A percentile compares a stretch with the other conserved stretches of the same genome.
These are phyloP conservation scores for Globomyces pollinis-pini DNA, from an alignment of 192 early-diverging fungal genomes.

Conservation along the genomic window DNA sequence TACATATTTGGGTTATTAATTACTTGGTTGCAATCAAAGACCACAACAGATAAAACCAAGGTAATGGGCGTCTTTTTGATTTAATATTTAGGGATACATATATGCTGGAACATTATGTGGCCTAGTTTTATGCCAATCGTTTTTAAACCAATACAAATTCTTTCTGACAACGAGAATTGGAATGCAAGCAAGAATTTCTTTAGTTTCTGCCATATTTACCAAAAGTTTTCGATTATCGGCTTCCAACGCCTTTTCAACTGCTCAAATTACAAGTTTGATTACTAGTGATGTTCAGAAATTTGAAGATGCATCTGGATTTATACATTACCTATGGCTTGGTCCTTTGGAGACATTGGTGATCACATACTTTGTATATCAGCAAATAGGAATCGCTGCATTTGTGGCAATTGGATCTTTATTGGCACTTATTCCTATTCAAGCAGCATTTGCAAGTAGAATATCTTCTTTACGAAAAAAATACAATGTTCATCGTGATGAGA, in stretches of 20 bases:
- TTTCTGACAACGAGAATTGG: conserved; percentile 28
- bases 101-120: conserved; percentile 16
- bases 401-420: conserved; percentile 23
- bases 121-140: conserved; percentile 18
- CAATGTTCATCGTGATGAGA: conserved; percentile 27
- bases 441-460: conserved; percentile 25
- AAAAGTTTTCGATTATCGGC: conserved; percentile 38
- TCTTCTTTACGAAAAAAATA: conserved; percentile 18
- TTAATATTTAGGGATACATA: conserved; percentile 15
- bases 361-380: conserved; percentile 35
- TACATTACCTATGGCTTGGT: conserved; percentile 35
- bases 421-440: conserved; percentile 40
- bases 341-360: conserved; percentile 32
- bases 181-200: conserved; percentile 36
- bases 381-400: conserved; percentile 33
- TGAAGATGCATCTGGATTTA: conserved; percentile 34
- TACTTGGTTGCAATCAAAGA: conserved; percentile 39
- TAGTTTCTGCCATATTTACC: conserved; percentile 37
- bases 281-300: conserved; percentile 47
- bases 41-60: background rate
- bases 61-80: background rate
- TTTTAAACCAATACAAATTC: conserved; percentile 28
- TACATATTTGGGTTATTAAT: conserved; percentile 31
- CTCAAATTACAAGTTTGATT: conserved; percentile 38
- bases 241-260: conserved; percentile 31